Conservation (phyloP, 78 protist species). For the Paulinella micropora region DNA sequence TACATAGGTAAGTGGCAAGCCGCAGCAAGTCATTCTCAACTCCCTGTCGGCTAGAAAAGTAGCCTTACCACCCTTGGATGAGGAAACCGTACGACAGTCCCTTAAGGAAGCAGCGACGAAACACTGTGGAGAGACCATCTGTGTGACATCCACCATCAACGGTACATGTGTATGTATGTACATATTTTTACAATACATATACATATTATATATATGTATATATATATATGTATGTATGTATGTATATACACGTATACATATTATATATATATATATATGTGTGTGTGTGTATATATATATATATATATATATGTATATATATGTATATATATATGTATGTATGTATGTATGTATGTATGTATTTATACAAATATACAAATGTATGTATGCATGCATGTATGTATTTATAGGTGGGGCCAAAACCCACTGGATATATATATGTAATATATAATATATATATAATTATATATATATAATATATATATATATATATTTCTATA, state of each 20-base stretch:
- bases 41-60: neutral
- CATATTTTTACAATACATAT: neutral
- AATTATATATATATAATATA: neutral
- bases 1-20: neutral
- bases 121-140: neutral
- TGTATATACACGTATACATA: neutral
- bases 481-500: neutral
- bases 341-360: neutral
- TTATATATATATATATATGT: neutral
- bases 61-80: neutral
- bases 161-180: neutral
- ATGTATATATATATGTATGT: neutral
- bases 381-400: neutral
- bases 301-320: neutral
- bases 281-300: neutral
- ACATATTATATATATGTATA: neutral
- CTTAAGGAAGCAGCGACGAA: neutral
- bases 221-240: neutral
- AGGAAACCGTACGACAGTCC: neutral
- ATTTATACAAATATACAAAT: neutral
- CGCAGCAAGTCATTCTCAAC: neutral
- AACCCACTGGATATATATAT: neutral
- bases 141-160: neutral
- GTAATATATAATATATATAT: neutral
- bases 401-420: neutral